Base-by-base conservation (phyloP, 2,329 filamentous ascomycete genomes). In the Sarocladium kiliense region DNA sequence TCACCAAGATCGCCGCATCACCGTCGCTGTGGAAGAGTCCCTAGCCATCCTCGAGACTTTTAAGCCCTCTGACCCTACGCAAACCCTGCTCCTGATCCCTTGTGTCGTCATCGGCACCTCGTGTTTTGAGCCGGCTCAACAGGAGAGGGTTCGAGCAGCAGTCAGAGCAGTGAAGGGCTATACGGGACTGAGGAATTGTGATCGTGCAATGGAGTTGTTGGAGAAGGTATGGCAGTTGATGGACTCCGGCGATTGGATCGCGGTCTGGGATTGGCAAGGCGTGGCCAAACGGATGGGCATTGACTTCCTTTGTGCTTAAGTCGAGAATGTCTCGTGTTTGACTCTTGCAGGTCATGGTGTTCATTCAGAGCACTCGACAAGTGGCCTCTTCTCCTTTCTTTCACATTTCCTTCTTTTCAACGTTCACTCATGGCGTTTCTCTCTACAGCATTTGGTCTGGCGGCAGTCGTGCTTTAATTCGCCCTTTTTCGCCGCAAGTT, bases 251-350 rank as follows among this genome's bases (percentile, higher is more conserved):
- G 79, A 85, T 51, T 85, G 81, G 77, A 61, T 73, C 25, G 73
- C 74, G 18, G 81, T 80, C 7, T 87, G 84, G 84, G 84, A 87
- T 64, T 86, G 82, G 82, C 82, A 85, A 58, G 71, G 71, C 3
- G 74, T 85, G 26, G 81, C 82, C 1, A 68, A 72, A 54, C 63
- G 70, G 7, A 75, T 84, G 67, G 74, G 72, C 0, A 71, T 85
- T 34, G 78, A 84, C 65, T 84, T 85, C 60, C 70, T 82, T 2
- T 81, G 79, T 64, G 66, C 71, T 23, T 74, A 59, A 70, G 66
- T n/a, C n/a, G n/a, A n/a, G n/a, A n/a, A n/a, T n/a, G n/a, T n/a
- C n/a, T n/a, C n/a, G n/a, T n/a, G n/a, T n/a, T n/a, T n/a, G n/a
- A n/a, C n/a, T n/a, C n/a, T n/a, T n/a, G n/a, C n/a, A n/a, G n/a